Evolutionary conservation across 1,284 basidiomycete species (phyloP).

Genomic region (Anthracocystis setariae): DNA sequence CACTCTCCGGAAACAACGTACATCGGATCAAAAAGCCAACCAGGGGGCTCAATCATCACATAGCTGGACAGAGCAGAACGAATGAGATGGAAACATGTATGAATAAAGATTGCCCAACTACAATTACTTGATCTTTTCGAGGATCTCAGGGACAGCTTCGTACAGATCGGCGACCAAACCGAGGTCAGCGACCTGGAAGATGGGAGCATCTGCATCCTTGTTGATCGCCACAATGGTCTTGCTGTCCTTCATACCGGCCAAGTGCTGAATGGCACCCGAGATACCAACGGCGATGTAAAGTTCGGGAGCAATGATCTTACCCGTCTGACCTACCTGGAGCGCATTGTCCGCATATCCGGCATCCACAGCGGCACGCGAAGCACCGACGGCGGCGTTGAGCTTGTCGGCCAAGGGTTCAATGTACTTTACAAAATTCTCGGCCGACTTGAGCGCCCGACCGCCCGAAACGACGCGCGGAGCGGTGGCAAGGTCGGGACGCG

Average conservation of each 20-base stretch:
- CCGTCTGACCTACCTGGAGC: conserved; percentile 97
- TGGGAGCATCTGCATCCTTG: conserved; percentile 98
- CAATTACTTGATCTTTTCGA: conserved; percentile 47
- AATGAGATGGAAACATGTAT: background rate
- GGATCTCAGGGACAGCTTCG: conserved; percentile 67
- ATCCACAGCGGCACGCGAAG: conserved; percentile 96
- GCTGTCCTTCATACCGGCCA: conserved; percentile 99
- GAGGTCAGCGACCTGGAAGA: conserved; percentile 97
- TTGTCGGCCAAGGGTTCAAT: conserved; percentile 93
- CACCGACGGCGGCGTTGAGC: conserved; percentile 94
- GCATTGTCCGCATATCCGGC: conserved; percentile 98
- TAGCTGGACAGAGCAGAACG: background rate
- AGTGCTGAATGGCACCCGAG: conserved; percentile 97
- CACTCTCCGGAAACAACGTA: too few species aligned
- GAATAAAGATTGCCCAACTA: background rate
- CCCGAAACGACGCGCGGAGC: conserved; percentile 92
- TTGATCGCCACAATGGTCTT: conserved; percentile 99
- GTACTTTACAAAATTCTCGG: conserved; percentile 87
- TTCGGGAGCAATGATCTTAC: conserved; percentile 83
- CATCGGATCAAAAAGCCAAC: too few species aligned
- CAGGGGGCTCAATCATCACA: too few species aligned
- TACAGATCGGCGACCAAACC: conserved; percentile 79
- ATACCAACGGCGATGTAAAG: conserved; percentile 96
- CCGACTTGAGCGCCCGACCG: conserved; percentile 92
- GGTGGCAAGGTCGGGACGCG: conserved; percentile 89